A percentile compares a stretch with the other conserved stretches of the same genome.
phyloP scores from a whole-genome alignment of 805 yeast species.

The Kluyveromyces aestuarii region DNA sequence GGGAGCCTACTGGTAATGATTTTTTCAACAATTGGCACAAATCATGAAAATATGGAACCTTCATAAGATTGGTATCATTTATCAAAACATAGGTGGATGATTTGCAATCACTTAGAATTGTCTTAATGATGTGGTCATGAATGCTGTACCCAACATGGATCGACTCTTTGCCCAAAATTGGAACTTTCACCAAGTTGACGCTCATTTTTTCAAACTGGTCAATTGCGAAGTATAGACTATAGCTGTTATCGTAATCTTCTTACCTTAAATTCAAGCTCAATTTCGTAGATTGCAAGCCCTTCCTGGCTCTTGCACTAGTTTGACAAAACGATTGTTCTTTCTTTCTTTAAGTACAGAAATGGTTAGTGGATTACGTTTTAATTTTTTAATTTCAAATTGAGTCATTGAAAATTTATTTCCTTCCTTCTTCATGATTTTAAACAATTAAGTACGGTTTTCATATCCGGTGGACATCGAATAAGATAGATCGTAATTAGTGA shows the following conservation, averaged over 20 bases:
- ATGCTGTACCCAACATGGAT: conserved; percentile 88
- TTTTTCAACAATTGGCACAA: conserved; percentile 37
- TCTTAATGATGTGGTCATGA: conserved; percentile 61
- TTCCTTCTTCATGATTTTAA: not conserved
- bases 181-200: conserved; percentile 39
- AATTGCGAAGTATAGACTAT: not conserved
- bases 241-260: not conserved
- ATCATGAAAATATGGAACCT: conserved; percentile 50
- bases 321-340: not conserved
- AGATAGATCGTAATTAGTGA: not conserved
- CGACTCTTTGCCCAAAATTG: conserved; percentile 71
- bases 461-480: too few relatives aligned
- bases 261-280: not conserved
- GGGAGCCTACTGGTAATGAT: conserved; percentile 40
- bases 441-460: too few relatives aligned
- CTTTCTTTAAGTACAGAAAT: not conserved
- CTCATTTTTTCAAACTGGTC: not conserved
- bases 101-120: conserved; percentile 49
- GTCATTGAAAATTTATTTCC: not conserved
- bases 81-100: conserved; percentile 90
- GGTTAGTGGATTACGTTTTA: not conserved
- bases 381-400: not conserved
- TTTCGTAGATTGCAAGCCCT: not conserved
- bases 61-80: conserved; percentile 73
- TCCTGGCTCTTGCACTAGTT: not conserved